phyloP scores from a whole-genome alignment of 148 eudicot genomes.

The Vaccinium corymbosum region DNA sequence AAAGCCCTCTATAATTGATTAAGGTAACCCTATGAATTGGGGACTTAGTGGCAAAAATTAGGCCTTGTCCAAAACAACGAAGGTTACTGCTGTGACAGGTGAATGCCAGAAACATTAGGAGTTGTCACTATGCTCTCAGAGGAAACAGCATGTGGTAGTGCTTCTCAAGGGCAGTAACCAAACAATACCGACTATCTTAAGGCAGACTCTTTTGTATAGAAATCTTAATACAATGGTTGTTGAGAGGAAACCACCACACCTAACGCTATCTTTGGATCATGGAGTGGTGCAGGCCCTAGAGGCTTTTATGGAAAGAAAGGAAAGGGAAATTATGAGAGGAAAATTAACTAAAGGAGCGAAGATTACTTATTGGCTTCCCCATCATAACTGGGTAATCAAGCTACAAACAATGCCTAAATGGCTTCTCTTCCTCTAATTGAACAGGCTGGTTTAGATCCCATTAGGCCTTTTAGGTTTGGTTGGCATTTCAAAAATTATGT shows the following conservation, averaged over 20 bases:
- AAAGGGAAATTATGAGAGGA: background rate
- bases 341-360: background rate
- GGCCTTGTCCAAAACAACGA: background rate
- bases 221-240: background rate
- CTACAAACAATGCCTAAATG: background rate
- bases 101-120: background rate
- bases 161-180: background rate
- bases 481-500: constrained; percentile 16
- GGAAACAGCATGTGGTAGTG: background rate
- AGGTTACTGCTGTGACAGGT: background rate
- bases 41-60: background rate
- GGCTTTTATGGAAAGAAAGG: background rate
- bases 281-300: background rate
- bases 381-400: background rate
- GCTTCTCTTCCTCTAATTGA: background rate
- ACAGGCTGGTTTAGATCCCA: background rate
- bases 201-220: background rate
- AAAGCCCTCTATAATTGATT: background rate
- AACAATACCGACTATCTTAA: background rate
- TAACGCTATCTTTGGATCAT: background rate
- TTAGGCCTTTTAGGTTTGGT: background rate
- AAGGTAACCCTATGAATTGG: background rate
- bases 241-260: background rate
- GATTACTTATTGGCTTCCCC: background rate
- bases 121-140: background rate